Evolutionary conservation across 2,329 filamentous ascomycete species (phyloP).

Genomic region (Chrysoporthe puriensis): DNA sequence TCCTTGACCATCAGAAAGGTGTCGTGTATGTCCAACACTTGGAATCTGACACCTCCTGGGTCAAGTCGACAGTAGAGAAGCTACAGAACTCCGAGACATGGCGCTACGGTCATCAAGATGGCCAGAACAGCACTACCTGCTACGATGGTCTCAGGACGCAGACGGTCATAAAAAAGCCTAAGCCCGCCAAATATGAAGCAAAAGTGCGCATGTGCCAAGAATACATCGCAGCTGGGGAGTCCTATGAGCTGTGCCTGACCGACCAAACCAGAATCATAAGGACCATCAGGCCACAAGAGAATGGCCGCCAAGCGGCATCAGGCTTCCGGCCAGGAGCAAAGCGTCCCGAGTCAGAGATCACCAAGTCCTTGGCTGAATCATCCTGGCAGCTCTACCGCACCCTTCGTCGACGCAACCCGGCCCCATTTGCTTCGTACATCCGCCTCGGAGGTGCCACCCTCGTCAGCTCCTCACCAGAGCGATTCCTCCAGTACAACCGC

Average conservation of each 20-base stretch:
- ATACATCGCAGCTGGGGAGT: slow-evolving; percentile 74
- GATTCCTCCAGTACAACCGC: slow-evolving; percentile 68
- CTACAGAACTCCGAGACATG: slow-evolving; percentile 39
- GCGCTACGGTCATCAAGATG: slow-evolving; percentile 29
- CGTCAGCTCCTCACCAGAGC: slow-evolving; percentile 83
- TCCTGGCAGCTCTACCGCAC: slow-evolving; percentile 75
- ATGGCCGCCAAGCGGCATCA: slow-evolving; percentile 39
- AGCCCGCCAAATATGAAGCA: slow-evolving; percentile 56
- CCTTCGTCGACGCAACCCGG: slow-evolving; percentile 73
- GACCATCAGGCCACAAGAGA: background rate
- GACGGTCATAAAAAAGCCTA: slow-evolving; percentile 32
- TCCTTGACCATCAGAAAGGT: slow-evolving; percentile 71
- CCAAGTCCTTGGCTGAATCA: slow-evolving; percentile 31
- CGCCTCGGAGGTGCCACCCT: slow-evolving; percentile 72
- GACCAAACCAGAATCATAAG: slow-evolving; percentile 68
- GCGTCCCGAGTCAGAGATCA: background rate
- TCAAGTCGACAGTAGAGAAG: slow-evolving; percentile 42
- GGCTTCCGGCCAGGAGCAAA: background rate
- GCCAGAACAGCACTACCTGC: slow-evolving; percentile 32
- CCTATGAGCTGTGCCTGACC: slow-evolving; percentile 85
- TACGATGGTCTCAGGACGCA: slow-evolving; percentile 19
- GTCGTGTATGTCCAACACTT: slow-evolving; percentile 70
- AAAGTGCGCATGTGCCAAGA: slow-evolving; percentile 73
- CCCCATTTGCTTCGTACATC: slow-evolving; percentile 84
- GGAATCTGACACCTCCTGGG: slow-evolving; percentile 47